Base-by-base conservation (phyloP, 805 yeast genomes). In the Candida ulmi region DNA sequence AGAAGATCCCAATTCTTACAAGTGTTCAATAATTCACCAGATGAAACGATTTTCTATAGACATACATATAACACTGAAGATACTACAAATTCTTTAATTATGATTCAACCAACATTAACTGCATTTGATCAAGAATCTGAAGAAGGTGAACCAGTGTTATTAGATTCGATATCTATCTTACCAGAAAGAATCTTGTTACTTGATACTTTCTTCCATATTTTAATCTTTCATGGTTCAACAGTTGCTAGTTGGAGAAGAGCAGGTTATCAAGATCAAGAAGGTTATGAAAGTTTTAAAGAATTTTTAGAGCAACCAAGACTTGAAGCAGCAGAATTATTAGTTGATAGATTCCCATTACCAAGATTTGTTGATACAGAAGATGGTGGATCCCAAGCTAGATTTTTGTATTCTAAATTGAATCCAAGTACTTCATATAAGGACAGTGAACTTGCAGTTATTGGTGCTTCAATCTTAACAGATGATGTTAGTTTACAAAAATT, bases 321-420 rank as follows among this genome's bases (percentile, higher is more conserved):
- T 39, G 99, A 93, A 63, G 98, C 98, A 17, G 91, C 95, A 7
- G 88, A 83, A 52, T 71, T 95, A 48, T 77, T 93, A 54, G 78
- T 84, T 29, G 98, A 93, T 59, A 77, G 99, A 59, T 91, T 88
- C 79, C 99, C 99, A 53, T 72, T 93, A 57, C 99, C 99, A 35
- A 78, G 99, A 65, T 93, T 91, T 58, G 90, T 93, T 52, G 96
- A 91, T 54, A 88, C 96, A 43, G 97, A 91, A 60, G 97, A 91
- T 54, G 98, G 99, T 54, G 97, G 96, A 40, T 90, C 97, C 13
- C 99, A 93, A 67, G 97, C 98, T 3, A 81, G 99, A 66, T 93
- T 93, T 73, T 73, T 93, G 63, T 80, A 88, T 63, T 87, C 97
- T 23, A 93, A 88, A 66, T 78, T 93, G 62, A 93, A 95, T 63